Percentiles rank a stretch among this genome's conserved stretches.
These are phyloP conservation scores for Narthecium ossifragum DNA, from an alignment of 106 monocot genomes.

Conservation along the genomic window DNA sequence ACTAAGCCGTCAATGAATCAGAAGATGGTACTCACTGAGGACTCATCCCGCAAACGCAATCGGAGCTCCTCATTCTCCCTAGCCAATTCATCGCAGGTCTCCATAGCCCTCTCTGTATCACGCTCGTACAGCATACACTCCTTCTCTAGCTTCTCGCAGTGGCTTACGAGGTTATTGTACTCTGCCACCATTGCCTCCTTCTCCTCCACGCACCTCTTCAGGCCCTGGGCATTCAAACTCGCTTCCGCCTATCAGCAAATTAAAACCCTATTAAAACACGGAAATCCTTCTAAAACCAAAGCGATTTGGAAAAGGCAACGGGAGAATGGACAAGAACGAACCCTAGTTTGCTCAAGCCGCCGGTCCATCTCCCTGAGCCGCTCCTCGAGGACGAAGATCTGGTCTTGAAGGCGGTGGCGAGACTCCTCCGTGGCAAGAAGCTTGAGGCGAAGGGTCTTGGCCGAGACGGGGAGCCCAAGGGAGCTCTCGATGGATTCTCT, in stretches of 20 bases:
- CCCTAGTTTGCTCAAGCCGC: constrained; percentile 53
- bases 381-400: constrained; percentile 60
- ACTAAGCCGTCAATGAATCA: too few relatives aligned
- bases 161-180: neutral
- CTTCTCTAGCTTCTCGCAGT: neutral
- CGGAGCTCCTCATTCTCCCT: constrained; percentile 1
- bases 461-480: constrained; percentile 58
- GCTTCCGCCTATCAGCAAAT: constrained; percentile 62
- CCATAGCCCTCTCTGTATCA: neutral
- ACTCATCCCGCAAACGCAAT: neutral
- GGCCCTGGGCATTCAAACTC: neutral
- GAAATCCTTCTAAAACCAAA: too few relatives aligned
- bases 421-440: constrained; percentile 53
- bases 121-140: neutral
- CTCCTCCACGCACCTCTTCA: constrained; percentile 1
- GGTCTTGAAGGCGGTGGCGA: constrained; percentile 73
- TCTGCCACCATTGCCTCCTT: neutral
- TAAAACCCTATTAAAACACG: neutral
- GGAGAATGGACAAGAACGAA: constrained; percentile 8
- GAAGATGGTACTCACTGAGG: neutral
- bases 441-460: constrained; percentile 54
- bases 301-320: too few relatives aligned
- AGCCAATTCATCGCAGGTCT: neutral
- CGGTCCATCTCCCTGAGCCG: constrained; percentile 40
- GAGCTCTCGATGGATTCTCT: constrained; percentile 64